Evolutionary conservation across 441 rosid genomes (phyloP).

Genomic region (Brassica hybrid): DNA sequence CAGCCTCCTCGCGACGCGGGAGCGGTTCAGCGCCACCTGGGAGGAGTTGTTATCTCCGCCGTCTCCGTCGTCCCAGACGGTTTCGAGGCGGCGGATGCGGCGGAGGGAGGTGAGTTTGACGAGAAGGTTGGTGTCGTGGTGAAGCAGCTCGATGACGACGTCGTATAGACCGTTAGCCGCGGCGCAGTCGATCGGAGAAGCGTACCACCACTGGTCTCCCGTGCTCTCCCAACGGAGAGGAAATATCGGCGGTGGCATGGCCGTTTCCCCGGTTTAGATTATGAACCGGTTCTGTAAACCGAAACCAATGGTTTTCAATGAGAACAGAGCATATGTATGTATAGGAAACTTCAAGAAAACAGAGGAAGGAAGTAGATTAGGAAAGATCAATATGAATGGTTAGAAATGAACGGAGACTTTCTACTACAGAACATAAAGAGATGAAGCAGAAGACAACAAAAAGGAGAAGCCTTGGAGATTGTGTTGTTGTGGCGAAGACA

Average conservation of each 20-base stretch:
- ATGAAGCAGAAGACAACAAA: slow-evolving; percentile 45
- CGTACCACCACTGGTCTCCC: slow-evolving; percentile 99
- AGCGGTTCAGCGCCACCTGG: slow-evolving; percentile 72
- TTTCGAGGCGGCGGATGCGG: slow-evolving; percentile 94
- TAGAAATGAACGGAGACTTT: slow-evolving; percentile 11
- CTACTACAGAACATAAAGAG: slow-evolving; percentile 17
- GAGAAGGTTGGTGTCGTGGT: slow-evolving; percentile 85
- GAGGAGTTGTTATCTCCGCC: slow-evolving; percentile 56
- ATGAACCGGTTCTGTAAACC: slow-evolving; percentile 11
- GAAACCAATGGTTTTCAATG: slow-evolving; percentile 7
- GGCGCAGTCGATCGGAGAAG: slow-evolving; percentile 97
- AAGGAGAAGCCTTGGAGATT: slow-evolving; percentile 36
- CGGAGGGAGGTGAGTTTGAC: slow-evolving; percentile 96
- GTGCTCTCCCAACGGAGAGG: slow-evolving; percentile 99
- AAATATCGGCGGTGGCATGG: slow-evolving; percentile 77
- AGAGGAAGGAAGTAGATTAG: slow-evolving; percentile 24
- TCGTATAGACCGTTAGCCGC: slow-evolving; percentile 94
- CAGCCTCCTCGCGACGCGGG: slow-evolving; percentile 68
- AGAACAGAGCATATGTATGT: slow-evolving; percentile 28
- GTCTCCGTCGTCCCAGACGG: slow-evolving; percentile 86
- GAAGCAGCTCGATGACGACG: slow-evolving; percentile 81
- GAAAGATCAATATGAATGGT: slow-evolving; percentile 25
- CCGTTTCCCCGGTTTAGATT: slow-evolving; percentile 12
- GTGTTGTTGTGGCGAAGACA: slow-evolving; percentile 33
- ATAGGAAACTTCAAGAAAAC: not conserved